Percentiles rank a stretch among this genome's conserved stretches.
Evolutionary conservation across 306 rosid species (phyloP).

Genomic region (Abrus pulchellus): DNA sequence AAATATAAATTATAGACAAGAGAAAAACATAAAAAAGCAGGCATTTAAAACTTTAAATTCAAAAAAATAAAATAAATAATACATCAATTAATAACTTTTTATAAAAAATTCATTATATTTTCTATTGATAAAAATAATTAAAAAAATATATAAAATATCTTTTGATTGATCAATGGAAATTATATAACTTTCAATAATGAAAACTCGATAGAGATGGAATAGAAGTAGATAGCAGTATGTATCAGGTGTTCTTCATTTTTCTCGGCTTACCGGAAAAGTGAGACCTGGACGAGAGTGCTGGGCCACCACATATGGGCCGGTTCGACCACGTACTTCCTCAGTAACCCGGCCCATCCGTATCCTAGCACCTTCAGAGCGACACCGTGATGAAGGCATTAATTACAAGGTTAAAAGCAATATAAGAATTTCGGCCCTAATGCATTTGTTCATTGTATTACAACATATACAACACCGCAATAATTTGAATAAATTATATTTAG

Average conservation of each 20-base stretch:
- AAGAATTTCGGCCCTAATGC: background rate
- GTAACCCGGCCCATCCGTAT: slow-evolving; percentile 88
- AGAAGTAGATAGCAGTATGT: too few species aligned
- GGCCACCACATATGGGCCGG: slow-evolving; percentile 99
- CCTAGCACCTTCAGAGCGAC: slow-evolving; percentile 65
- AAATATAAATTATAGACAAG: background rate
- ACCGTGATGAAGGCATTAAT: background rate
- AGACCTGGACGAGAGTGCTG: slow-evolving; percentile 80
- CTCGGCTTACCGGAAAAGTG: slow-evolving; percentile 71
- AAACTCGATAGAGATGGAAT: too few species aligned
- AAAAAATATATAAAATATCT: background rate
- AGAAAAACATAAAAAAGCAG: background rate
- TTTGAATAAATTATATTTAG: background rate
- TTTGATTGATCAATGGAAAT: too few species aligned
- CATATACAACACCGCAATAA: background rate
- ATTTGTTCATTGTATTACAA: background rate
- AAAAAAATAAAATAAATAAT: background rate
- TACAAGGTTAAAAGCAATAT: too few species aligned
- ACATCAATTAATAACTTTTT: background rate
- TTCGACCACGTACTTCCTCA: slow-evolving; percentile 88
- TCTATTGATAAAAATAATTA: background rate
- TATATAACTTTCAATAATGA: too few species aligned
- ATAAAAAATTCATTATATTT: background rate
- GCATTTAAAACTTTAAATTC: background rate
- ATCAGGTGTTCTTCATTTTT: background rate